A percentile compares a stretch with the other conserved stretches of the same genome.
Conservation (phyloP, 2,329 filamentous ascomycete species). For the Sarocladium strictum region DNA sequence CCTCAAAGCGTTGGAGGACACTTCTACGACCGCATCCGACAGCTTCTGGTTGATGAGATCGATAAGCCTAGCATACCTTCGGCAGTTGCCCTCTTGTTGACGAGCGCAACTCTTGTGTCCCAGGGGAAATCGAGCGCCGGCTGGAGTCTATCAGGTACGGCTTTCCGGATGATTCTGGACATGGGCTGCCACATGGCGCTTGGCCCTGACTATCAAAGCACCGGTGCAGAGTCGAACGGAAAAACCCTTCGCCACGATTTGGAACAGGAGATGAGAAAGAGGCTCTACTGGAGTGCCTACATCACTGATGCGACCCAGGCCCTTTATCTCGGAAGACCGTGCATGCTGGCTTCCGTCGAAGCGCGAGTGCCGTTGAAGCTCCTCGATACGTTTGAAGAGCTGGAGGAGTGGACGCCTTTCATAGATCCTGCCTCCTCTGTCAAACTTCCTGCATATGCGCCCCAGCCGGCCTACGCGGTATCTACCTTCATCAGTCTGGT, state of each 20-base stretch:
- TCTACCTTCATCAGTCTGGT: constrained; percentile 23
- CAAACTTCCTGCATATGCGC: constrained; percentile 15
- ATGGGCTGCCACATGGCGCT: constrained; percentile 30
- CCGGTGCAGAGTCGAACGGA: constrained; percentile 15
- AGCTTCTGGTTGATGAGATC: constrained; percentile 27
- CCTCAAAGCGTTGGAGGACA: constrained; percentile 26
- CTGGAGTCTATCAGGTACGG: constrained; percentile 29
- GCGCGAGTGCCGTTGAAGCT: constrained; percentile 25
- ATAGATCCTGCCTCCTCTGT: constrained; percentile 15
- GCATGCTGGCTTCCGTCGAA: constrained; percentile 25
- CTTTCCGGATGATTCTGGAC: constrained; percentile 33
- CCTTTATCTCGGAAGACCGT: constrained; percentile 27
- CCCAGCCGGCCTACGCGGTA: constrained; percentile 22
- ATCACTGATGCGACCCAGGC: constrained; percentile 27
- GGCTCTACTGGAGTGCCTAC: constrained; percentile 29
- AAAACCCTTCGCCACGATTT: constrained; percentile 22
- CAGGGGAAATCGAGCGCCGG: constrained; percentile 28
- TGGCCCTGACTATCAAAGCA: constrained; percentile 20
- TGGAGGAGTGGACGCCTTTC: constrained; percentile 28
- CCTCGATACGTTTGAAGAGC: constrained; percentile 27
- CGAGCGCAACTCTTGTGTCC: constrained; percentile 25
- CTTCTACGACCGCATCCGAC: constrained; percentile 32
- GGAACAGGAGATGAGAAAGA: constrained; percentile 27
- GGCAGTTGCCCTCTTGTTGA: constrained; percentile 26
- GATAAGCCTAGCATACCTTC: constrained; percentile 31